A percentile compares a stretch with the other conserved stretches of the same genome.
These are phyloP conservation scores for Arabidopsis suecica DNA, from an alignment of 345 rosid genomes.

Conservation along the genomic window DNA sequence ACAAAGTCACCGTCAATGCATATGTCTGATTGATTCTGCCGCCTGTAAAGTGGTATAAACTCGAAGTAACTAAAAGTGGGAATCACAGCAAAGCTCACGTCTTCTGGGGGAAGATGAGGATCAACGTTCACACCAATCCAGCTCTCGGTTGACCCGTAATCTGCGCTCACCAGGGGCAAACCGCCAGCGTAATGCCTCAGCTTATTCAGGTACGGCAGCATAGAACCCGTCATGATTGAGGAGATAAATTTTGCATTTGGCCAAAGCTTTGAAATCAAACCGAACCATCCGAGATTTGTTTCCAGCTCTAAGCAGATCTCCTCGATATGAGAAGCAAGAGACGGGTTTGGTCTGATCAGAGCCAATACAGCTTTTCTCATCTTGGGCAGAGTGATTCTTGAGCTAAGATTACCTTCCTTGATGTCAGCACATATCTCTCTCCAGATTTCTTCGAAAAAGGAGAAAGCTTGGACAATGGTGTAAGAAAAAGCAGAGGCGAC, in stretches of 20 bases:
- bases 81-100: constrained; percentile 76
- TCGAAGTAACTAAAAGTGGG: constrained; percentile 93
- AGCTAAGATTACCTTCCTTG: constrained; percentile 57
- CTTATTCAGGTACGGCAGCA: constrained; percentile 75
- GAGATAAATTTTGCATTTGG: constrained; percentile 87
- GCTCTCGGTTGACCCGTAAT: constrained; percentile 93
- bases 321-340: constrained; percentile 58
- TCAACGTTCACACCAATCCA: constrained; percentile 96
- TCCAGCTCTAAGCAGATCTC: constrained; percentile 55
- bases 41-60: constrained; percentile 78
- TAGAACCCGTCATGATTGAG: constrained; percentile 96
- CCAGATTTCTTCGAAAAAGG: constrained; percentile 76
- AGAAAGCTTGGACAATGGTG: constrained; percentile 81
- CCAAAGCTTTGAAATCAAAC: constrained; percentile 74
- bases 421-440: constrained; percentile 73
- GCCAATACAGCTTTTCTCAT: constrained; percentile 69
- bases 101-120: constrained; percentile 70
- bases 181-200: constrained; percentile 74
- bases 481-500: constrained; percentile 85
- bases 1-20: constrained; percentile 54
- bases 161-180: constrained; percentile 84
- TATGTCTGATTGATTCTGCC: constrained; percentile 46
- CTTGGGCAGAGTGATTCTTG: constrained; percentile 57
- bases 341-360: constrained; percentile 61
- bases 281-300: constrained; percentile 54